phyloP scores from a whole-genome alignment of 306 rosid genomes.

The Inga oerstediana region DNA sequence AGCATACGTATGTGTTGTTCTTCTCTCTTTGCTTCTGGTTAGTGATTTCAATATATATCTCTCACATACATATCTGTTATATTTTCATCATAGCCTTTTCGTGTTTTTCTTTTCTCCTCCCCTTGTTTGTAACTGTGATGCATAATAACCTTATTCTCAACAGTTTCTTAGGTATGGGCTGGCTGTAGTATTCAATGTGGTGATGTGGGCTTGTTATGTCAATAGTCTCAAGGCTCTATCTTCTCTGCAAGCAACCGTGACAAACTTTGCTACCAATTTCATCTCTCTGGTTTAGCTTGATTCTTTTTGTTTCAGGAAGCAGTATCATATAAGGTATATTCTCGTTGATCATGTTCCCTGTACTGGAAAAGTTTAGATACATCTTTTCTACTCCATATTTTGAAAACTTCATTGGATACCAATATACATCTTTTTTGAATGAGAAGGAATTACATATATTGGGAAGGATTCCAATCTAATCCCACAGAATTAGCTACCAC shows the following conservation, averaged over 20 bases:
- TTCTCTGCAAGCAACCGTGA: slow-evolving; percentile 86
- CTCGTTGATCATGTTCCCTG: background rate
- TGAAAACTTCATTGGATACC: background rate
- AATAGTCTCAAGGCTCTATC: slow-evolving; percentile 86
- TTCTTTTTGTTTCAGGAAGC: slow-evolving; percentile 70
- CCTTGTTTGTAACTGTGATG: background rate
- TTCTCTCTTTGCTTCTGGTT: background rate
- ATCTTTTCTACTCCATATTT: background rate
- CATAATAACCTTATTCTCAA: background rate
- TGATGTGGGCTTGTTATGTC: slow-evolving; percentile 89
- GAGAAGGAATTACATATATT: background rate
- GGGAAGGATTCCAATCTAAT: background rate
- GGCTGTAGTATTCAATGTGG: slow-evolving; percentile 66
- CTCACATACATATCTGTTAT: background rate
- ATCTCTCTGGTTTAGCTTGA: slow-evolving; percentile 87
- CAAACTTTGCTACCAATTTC: slow-evolving; percentile 88
- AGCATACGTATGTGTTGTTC: background rate
- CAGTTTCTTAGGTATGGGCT: slow-evolving; percentile 65
- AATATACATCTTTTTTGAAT: background rate
- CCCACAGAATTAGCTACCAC: background rate
- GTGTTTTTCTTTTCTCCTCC: background rate
- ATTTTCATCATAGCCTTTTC: background rate
- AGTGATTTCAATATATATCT: background rate
- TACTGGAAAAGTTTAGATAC: background rate
- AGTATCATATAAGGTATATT: slow-evolving; percentile 65